phyloP scores from a whole-genome alignment of 2,329 filamentous ascomycete species.

The Colletotrichum tropicale region DNA sequence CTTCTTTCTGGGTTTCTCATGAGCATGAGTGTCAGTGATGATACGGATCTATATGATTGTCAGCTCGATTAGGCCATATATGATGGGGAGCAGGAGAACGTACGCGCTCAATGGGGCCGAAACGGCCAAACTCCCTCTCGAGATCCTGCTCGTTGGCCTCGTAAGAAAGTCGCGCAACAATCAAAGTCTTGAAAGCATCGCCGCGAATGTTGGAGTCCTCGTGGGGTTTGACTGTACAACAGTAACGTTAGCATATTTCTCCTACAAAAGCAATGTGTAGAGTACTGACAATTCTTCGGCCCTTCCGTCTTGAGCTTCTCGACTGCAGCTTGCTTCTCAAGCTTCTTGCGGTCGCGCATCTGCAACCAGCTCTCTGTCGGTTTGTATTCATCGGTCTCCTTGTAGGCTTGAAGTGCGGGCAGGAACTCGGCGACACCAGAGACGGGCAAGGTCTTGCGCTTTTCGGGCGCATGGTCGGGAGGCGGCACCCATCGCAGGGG shows the following conservation, averaged over 20 bases:
- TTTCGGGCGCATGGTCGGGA: conserved; percentile 80
- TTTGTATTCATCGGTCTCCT: conserved; percentile 75
- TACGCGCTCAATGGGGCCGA: conserved; percentile 93
- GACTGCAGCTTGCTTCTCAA: conserved; percentile 75
- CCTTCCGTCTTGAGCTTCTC: conserved; percentile 68
- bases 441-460: conserved; percentile 77
- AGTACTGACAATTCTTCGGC: conserved; percentile 53
- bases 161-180: conserved; percentile 89
- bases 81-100: conserved; percentile 10
- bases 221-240: conserved; percentile 71
- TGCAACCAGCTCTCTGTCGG: conserved; percentile 95
- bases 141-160: conserved; percentile 88
- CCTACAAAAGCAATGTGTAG: background rate
- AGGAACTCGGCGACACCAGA: conserved; percentile 78
- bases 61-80: background rate
- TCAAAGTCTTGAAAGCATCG: conserved; percentile 93
- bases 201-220: conserved; percentile 90
- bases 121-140: conserved; percentile 91
- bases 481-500: conserved; percentile 89
- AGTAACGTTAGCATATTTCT: conserved; percentile 23
- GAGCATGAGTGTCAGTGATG: conserved; percentile 75
- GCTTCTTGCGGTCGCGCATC: conserved; percentile 80
- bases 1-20: conserved; percentile 75
- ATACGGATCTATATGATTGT: conserved; percentile 74
- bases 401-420: conserved; percentile 75